Base-by-base conservation (phyloP, 1,284 basidiomycete species). In the Agaricales sp. region DNA sequence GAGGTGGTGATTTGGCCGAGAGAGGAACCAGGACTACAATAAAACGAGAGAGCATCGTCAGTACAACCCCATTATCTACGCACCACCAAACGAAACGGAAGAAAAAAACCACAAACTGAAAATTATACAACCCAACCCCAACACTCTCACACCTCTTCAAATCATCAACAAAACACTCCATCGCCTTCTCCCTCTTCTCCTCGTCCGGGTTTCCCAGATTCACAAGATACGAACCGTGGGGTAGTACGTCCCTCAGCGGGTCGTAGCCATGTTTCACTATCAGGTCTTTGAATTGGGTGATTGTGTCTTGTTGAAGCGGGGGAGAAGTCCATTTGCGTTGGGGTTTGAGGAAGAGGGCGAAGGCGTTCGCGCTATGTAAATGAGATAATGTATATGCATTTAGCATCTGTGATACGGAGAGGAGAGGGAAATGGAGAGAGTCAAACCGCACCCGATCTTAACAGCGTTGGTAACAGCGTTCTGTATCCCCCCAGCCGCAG, bases 171-270 rank as follows among this genome's bases (percentile, higher is more conserved):
- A 93, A 92, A 57, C 88, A 92, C 37, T 76, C 69, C 55, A 85
- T 92, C 0, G 86, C 84, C 55, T 86, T 87, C 50, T 80, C 73
- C 19, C 89, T 77, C 57, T 92, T 92, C 4, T 71, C 71, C 13
- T 57, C 56, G 54, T 92, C 86, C 0, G 86, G 84, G 58, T 92
- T 92, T 3, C 82, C 90, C 0, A 93, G 70, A 59, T 93, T 93
- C 51, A 92, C 77, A 23, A 94, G 73, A 59, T 92, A 94, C 59
- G 80, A 90, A 16, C 89, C 89, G 55, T 92, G 90, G 0, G 88
- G 88, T 3, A 92, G 66, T 2, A 91, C 73, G 52, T 82, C 67
- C 22, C 68, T 65, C 39, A 8, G 6, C 2, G 74, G 64, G 0
- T 71, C 65, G 58, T 88, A 90, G 0, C 75, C 74, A 53, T 81